These are phyloP conservation scores for Aspergillus sp. DNA, from an alignment of 2,329 filamentous ascomycete genomes.

Conservation along the genomic window DNA sequence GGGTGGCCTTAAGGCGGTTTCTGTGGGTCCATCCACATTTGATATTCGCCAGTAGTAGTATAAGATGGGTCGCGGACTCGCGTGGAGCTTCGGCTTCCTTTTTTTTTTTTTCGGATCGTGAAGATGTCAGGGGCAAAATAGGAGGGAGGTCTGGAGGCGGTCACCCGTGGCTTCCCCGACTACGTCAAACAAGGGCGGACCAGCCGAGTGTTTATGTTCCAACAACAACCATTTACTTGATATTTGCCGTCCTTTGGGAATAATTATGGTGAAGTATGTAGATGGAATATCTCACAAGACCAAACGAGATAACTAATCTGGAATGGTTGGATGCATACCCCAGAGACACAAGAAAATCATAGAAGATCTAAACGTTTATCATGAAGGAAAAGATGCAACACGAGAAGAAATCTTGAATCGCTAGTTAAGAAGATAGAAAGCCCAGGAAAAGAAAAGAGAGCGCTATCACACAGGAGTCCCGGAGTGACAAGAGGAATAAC, in stretches of 20 bases:
- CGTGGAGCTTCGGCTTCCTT: neutral
- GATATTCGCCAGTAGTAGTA: slow-evolving; percentile 1
- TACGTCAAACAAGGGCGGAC: neutral
- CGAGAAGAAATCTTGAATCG: neutral
- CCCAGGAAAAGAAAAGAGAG: slow-evolving; percentile 10
- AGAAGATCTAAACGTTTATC: slow-evolving; percentile 1
- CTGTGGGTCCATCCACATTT: slow-evolving; percentile 22
- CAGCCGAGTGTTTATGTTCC: neutral
- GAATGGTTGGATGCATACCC: neutral
- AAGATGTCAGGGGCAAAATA: slow-evolving; percentile 1
- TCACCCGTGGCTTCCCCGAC: slow-evolving; percentile 4
- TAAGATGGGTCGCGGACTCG: neutral
- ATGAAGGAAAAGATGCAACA: neutral
- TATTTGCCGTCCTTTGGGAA: neutral
- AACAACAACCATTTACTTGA: slow-evolving; percentile 6
- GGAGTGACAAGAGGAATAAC: slow-evolving; percentile 12
- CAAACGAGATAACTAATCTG: neutral
- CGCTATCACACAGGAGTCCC: slow-evolving; percentile 22
- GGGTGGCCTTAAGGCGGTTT: slow-evolving; percentile 20
- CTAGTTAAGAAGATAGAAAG: neutral
- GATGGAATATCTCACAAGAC: neutral
- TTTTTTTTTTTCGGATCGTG: neutral
- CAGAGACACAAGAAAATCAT: neutral
- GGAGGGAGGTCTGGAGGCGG: neutral
- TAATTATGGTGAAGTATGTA: neutral